phyloP scores from a whole-genome alignment of 345 rosid genomes.

The Dovyalis caffra region DNA sequence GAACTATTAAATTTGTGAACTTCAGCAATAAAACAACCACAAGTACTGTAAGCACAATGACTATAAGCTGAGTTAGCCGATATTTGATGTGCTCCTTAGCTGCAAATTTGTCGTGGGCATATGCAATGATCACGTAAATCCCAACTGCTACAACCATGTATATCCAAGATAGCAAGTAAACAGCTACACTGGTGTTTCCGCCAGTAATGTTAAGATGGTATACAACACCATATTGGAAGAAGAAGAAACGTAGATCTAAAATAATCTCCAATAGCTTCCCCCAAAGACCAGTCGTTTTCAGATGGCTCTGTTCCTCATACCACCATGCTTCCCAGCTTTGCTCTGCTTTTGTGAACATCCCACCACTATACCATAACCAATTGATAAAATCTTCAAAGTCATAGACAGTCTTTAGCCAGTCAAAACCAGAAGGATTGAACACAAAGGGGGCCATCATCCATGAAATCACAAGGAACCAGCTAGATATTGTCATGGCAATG shows the following conservation, averaged over 20 bases:
- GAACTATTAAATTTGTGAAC: constrained; percentile 42
- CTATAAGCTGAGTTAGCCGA: constrained; percentile 64
- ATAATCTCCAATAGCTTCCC: constrained; percentile 76
- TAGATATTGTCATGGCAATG: constrained; percentile 67
- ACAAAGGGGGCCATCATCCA: constrained; percentile 97
- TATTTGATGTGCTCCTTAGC: constrained; percentile 68
- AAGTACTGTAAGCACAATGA: constrained; percentile 41
- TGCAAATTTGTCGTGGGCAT: constrained; percentile 67
- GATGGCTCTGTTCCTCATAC: constrained; percentile 85
- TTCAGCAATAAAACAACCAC: constrained; percentile 51
- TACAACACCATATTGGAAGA: constrained; percentile 86
- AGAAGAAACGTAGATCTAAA: constrained; percentile 79
- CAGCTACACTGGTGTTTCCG: constrained; percentile 41
- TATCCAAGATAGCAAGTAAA: constrained; percentile 73
- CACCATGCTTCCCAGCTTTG: constrained; percentile 96
- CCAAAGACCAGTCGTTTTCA: constrained; percentile 63
- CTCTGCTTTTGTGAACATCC: constrained; percentile 59
- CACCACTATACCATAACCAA: constrained; percentile 74
- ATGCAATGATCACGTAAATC: constrained; percentile 51
- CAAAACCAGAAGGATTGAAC: too few relatives aligned
- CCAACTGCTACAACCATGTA: constrained; percentile 54
- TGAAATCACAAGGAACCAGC: constrained; percentile 87
- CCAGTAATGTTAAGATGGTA: constrained; percentile 55
- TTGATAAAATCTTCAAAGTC: constrained; percentile 73
- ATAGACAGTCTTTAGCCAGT: constrained; percentile 81